Evolutionary conservation across 148 eudicot genomes (phyloP).

Genomic region (Persicaria maculosa): DNA sequence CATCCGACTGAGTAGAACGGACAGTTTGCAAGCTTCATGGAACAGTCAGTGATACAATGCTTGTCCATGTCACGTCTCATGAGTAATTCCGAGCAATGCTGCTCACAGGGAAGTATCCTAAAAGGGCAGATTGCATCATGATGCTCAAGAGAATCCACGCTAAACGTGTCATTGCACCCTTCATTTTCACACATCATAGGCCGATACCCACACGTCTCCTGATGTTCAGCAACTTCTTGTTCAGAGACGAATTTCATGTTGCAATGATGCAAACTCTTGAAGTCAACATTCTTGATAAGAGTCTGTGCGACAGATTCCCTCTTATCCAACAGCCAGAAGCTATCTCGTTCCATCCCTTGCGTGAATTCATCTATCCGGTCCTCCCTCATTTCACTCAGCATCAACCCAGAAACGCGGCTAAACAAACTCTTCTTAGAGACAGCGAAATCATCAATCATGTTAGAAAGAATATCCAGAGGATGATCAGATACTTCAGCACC

Average conservation of each 20-base stretch:
- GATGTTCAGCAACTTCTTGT: constrained; percentile 57
- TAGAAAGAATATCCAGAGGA: constrained; percentile 66
- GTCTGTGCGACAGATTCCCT: constrained; percentile 67
- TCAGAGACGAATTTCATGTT: constrained; percentile 49
- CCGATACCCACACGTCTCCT: constrained; percentile 55
- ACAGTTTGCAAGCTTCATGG: constrained; percentile 87
- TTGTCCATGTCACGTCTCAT: constrained; percentile 92
- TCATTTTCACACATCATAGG: constrained; percentile 57
- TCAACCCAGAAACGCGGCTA: constrained; percentile 79
- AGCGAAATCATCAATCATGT: constrained; percentile 68
- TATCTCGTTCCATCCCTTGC: constrained; percentile 81
- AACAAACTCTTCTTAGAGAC: constrained; percentile 56
- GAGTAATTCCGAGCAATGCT: constrained; percentile 56
- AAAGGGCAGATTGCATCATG: constrained; percentile 84
- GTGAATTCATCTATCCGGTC: constrained; percentile 86
- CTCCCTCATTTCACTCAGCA: constrained; percentile 80
- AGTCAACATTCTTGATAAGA: constrained; percentile 71
- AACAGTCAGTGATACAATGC: constrained; percentile 88
- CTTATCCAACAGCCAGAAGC: constrained; percentile 83
- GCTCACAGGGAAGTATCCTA: constrained; percentile 86
- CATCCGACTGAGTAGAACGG: constrained; percentile 82
- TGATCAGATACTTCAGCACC: constrained; percentile 41
- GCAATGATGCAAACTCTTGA: constrained; percentile 63
- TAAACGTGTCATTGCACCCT: constrained; percentile 68
- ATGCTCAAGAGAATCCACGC: constrained; percentile 52